These are phyloP conservation scores for Camptophora hylomeconis DNA, from an alignment of 2,329 filamentous ascomycete species.

Conservation along the genomic window DNA sequence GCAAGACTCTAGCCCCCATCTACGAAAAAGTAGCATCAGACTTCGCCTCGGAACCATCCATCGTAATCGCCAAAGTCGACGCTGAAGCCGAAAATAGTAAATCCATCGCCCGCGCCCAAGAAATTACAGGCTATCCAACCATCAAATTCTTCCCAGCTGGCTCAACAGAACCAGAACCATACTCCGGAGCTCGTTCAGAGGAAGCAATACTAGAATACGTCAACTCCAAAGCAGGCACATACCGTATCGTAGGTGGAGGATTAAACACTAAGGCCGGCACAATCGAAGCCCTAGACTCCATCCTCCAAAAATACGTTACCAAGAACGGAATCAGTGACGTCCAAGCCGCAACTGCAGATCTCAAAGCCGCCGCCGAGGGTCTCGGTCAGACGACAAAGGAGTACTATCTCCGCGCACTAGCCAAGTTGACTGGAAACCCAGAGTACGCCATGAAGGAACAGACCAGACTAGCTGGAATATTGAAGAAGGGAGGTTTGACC, in stretches of 20 bases:
- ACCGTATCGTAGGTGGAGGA: slow-evolving; percentile 68
- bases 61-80: slow-evolving; percentile 90
- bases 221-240: slow-evolving; percentile 79
- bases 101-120: slow-evolving; percentile 59
- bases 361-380: slow-evolving; percentile 55
- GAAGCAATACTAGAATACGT: slow-evolving; percentile 64
- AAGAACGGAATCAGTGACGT: slow-evolving; percentile 35
- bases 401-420: slow-evolving; percentile 87
- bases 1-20: slow-evolving; percentile 80
- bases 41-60: slow-evolving; percentile 63
- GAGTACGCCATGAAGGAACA: slow-evolving; percentile 78
- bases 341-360: slow-evolving; percentile 53
- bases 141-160: slow-evolving; percentile 96
- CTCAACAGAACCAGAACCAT: slow-evolving; percentile 56
- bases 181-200: slow-evolving; percentile 66
- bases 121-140: slow-evolving; percentile 78
- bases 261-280: slow-evolving; percentile 71
- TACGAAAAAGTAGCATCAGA: slow-evolving; percentile 81
- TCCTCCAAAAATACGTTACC: slow-evolving; percentile 59
- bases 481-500: slow-evolving; percentile 76
- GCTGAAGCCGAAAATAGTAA: slow-evolving; percentile 81
- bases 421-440: slow-evolving; percentile 68
- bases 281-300: slow-evolving; percentile 60
- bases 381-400: slow-evolving; percentile 72
- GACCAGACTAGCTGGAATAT: slow-evolving; percentile 61